Base-by-base conservation (phyloP, 225 moss, liverwort and hornwort species). In the Sphagnum contortum region DNA sequence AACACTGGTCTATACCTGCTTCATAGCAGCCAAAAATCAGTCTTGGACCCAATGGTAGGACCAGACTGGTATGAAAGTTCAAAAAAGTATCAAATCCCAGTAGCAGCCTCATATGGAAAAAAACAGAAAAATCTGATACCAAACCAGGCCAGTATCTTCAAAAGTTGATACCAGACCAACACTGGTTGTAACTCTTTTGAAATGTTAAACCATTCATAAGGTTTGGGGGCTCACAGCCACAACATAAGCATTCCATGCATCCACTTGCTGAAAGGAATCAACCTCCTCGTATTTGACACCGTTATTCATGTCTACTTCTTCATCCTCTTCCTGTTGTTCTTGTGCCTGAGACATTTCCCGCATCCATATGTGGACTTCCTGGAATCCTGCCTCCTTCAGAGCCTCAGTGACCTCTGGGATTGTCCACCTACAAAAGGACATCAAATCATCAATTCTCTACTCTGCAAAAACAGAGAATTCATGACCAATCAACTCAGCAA, bases 241-340 rank as follows among this genome's bases (percentile, higher is more conserved):
- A 5, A 84, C 66, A 65, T 84, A 84, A 5, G 83, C 83, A 66
- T 84, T 84, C 83, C 83, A 84, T 9, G 83, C 76, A 77, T 84
- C 80, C 55, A 64, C 66, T 69, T 84, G 83, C 55, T 68, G 47
- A 50, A 77, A 84, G 47, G 58, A 62, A 12, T 63, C 62, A 10
- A 75, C 72, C 48, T 80, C 83, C 55, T 80, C 72, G 47, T 84
- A 84, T 57, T 79, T 73, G 57, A 65, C 49, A 45, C 47, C 49
- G 49, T 59, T 29, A 57, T 69, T 57, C 12, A 12, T 8, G 54
- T 64, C 72, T 3, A 60, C 62, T 47, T 45, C 59, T 60, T 48
- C 71, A 45, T 74, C 80, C 8, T 60, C 12, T 10, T 66, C 49
- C 50, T 64, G 52, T 29, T 29, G 29, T 47, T 67, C 64, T 67